Evolutionary conservation across 163 green algal species (phyloP).

Genomic region (Chlamydomonas reinhardtii): DNA sequence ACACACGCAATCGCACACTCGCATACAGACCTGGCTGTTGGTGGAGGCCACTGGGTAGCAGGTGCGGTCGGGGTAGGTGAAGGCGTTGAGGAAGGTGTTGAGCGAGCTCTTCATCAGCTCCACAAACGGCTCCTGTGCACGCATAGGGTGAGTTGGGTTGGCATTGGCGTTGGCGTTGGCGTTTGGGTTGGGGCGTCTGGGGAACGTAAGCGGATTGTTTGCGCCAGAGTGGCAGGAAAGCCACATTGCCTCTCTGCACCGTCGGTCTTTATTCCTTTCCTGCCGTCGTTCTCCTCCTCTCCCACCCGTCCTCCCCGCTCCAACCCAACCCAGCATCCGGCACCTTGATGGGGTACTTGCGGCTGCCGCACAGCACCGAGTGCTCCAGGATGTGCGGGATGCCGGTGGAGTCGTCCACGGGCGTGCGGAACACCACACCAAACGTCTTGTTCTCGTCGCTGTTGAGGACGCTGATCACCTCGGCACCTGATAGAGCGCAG

Average conservation of each 20-base stretch:
- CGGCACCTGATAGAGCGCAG: constrained; percentile 73
- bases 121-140: constrained; percentile 96
- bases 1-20: too few species aligned
- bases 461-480: constrained; percentile 96
- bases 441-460: constrained; percentile 99
- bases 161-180: too few species aligned
- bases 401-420: constrained; percentile 91
- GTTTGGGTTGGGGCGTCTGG: too few species aligned
- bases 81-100: constrained; percentile 99
- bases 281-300: too few species aligned
- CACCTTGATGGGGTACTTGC: constrained; percentile 95
- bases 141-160: too few species aligned
- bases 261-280: too few species aligned
- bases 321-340: too few species aligned
- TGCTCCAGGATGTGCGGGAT: constrained; percentile 99
- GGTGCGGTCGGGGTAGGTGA: constrained; percentile 99
- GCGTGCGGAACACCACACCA: constrained; percentile 96
- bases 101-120: constrained; percentile 99
- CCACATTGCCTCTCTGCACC: too few species aligned
- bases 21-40: constrained; percentile 83
- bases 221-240: too few species aligned
- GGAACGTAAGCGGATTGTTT: too few species aligned
- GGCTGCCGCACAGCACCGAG: constrained; percentile 92
- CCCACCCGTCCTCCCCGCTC: neutral
- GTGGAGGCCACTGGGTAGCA: constrained; percentile 98